Conservation (phyloP, 2,329 filamentous ascomycete genomes). For the Scopulariopsis brevicaulis region DNA sequence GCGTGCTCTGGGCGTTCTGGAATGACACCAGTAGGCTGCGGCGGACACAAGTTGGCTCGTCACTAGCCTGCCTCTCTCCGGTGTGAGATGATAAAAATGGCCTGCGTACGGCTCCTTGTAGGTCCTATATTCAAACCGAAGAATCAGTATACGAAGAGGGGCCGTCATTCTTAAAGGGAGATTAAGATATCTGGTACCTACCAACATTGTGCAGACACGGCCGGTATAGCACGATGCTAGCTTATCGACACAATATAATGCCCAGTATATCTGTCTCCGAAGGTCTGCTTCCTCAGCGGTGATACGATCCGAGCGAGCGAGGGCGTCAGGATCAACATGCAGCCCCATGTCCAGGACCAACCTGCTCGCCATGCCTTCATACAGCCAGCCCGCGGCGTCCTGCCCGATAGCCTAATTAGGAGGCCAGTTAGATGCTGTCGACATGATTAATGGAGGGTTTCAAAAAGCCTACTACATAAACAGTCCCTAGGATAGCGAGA, state of each 20-base stretch:
- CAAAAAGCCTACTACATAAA: slow-evolving; percentile 11
- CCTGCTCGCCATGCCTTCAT: slow-evolving; percentile 23
- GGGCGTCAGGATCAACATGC: slow-evolving; percentile 15
- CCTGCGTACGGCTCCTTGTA: background rate
- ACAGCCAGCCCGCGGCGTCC: slow-evolving; percentile 22
- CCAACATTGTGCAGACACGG: background rate
- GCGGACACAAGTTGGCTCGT: background rate
- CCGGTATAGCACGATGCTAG: background rate
- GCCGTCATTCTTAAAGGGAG: too few relatives aligned
- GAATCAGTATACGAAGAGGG: too few relatives aligned
- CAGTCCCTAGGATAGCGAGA: slow-evolving; percentile 17
- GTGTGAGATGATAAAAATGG: background rate
- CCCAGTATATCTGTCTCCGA: background rate
- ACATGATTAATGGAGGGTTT: background rate
- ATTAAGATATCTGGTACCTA: background rate
- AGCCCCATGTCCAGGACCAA: slow-evolving; percentile 24
- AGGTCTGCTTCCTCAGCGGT: background rate
- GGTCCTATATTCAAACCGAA: background rate
- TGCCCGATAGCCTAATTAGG: slow-evolving; percentile 16
- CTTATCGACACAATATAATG: background rate
- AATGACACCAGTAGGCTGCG: background rate
- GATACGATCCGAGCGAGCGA: background rate
- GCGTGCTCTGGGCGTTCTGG: background rate
- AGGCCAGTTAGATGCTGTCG: background rate
- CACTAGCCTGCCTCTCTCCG: background rate